Evolutionary conservation across 1,284 basidiomycete species (phyloP).

Genomic region (Sanguinoderma infundibulare): DNA sequence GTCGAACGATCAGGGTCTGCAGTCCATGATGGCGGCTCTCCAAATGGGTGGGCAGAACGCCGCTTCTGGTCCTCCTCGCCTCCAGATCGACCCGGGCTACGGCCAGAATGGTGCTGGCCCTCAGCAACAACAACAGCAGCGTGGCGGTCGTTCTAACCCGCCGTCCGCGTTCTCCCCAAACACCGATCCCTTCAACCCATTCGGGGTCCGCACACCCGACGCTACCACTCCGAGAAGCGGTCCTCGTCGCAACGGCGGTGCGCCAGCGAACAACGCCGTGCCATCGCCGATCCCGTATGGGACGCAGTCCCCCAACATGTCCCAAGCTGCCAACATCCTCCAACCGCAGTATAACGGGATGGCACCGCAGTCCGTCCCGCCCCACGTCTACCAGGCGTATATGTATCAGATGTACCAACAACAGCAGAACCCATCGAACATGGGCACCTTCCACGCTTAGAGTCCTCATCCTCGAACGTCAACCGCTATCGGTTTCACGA

Average conservation of each 20-base stretch:
- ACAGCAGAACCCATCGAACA: constrained; percentile 70
- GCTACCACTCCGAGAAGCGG: constrained; percentile 51
- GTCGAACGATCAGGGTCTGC: constrained; percentile 78
- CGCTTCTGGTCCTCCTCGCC: constrained; percentile 75
- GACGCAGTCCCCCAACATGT: constrained; percentile 61
- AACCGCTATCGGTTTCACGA: constrained; percentile 34
- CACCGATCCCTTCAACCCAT: constrained; percentile 78
- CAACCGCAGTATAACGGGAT: constrained; percentile 60
- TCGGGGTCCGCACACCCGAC: constrained; percentile 68
- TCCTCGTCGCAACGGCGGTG: constrained; percentile 56
- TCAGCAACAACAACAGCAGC: constrained; percentile 6
- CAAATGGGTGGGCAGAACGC: constrained; percentile 87
- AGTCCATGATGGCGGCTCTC: constrained; percentile 87
- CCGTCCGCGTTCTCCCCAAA: constrained; percentile 63
- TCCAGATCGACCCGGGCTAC: constrained; percentile 72
- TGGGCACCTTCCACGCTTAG: constrained; percentile 78
- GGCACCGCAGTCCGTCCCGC: constrained; percentile 64
- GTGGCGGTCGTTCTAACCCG: constrained; percentile 55
- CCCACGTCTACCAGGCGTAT: constrained; percentile 78
- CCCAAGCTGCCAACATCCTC: constrained; percentile 57
- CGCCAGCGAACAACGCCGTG: constrained; percentile 39
- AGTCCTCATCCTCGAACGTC: constrained; percentile 27
- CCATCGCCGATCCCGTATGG: constrained; percentile 57
- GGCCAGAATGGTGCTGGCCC: constrained; percentile 35
- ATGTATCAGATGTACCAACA: constrained; percentile 83